A percentile compares a stretch with the other conserved stretches of the same genome.
Evolutionary conservation across 345 rosid species (phyloP).

Genomic region (Clausena lansium): DNA sequence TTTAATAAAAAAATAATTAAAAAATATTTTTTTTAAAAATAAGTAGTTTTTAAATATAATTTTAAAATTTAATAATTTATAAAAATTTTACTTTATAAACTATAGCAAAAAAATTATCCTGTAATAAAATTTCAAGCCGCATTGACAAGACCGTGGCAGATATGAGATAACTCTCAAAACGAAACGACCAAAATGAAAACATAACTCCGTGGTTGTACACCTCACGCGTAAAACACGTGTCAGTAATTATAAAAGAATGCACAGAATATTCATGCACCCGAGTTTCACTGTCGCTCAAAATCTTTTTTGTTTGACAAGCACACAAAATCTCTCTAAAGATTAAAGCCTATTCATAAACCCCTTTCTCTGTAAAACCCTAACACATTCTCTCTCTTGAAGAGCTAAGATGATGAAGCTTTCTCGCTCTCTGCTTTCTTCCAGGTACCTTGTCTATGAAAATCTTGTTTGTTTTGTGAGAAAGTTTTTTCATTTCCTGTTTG

Average conservation of each 20-base stretch:
- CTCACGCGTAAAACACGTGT: neutral
- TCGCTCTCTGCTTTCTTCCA: conserved; percentile 38
- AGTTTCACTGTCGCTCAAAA: neutral
- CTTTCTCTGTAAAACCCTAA: neutral
- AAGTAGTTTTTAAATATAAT: no score
- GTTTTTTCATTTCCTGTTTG: neutral
- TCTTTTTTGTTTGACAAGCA: neutral
- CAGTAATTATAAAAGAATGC: neutral
- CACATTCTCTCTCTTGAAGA: neutral
- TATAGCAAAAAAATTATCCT: no score
- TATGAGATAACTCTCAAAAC: no score
- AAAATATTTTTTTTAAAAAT: no score
- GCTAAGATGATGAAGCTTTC: conserved; percentile 34
- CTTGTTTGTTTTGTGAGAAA: neutral
- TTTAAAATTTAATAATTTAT: no score
- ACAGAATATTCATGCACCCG: neutral
- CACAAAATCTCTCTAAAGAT: neutral
- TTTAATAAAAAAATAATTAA: no score
- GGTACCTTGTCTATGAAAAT: conserved; percentile 17
- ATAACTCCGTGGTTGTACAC: neutral
- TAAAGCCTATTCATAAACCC: neutral
- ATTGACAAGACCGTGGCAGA: no score
- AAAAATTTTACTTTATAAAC: no score
- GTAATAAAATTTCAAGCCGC: no score
- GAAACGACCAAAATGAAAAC: no score